Evolutionary conservation across 1,139 yeast genomes (phyloP), one percentile per base, ranked within the genome.

Genomic region (Nakaseomyces kungkrabaensis): DNA sequence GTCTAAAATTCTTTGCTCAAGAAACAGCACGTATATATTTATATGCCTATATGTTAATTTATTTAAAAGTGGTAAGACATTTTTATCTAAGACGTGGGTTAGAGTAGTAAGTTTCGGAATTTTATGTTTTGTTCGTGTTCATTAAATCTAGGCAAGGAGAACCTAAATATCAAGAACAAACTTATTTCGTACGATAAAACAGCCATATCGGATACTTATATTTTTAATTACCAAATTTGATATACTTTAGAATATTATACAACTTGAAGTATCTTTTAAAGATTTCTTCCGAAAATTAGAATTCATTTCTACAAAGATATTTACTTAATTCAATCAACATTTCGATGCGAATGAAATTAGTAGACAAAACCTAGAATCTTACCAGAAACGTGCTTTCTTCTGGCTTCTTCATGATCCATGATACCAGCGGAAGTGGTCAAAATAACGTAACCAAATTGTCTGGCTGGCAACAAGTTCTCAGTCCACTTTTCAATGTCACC

Each of bases 331-430:
- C 33, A 41, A 27, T 8, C 25, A 29, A 41, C 5, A 41, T 7
- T 41, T 9, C 9, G n/a, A 26, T 22, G 34, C 10, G 11, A 29
- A 46, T 24, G 17, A 17, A 56, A 58, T 71, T 83, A 88, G 80
- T 90, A 90, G 60, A 90, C 96, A 74, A 86, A 90, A 69, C 97
- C 97, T 70, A 90, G 82, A 70, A 90, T 84, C 78, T 90, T 90
- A 74, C 97, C 97, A 65, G 97, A 88, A 66, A 90, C 97, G 76
- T 92, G 97, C 86, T 92, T 92, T 84, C 97, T 86, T 83, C 97
- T 89, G 67, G 98, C 98, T 79, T 92, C 98, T 79, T 92, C 98
- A 78, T 92, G 98, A 80, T 92, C 97, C 96, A 92, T 89, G 67
- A 92, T 92, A 77, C 98, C 98, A 67, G 97, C 96, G 67, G 98